Evolutionary conservation across 2,329 filamentous ascomycete species (phyloP).

Genomic region (Apiospora malaysiana): DNA sequence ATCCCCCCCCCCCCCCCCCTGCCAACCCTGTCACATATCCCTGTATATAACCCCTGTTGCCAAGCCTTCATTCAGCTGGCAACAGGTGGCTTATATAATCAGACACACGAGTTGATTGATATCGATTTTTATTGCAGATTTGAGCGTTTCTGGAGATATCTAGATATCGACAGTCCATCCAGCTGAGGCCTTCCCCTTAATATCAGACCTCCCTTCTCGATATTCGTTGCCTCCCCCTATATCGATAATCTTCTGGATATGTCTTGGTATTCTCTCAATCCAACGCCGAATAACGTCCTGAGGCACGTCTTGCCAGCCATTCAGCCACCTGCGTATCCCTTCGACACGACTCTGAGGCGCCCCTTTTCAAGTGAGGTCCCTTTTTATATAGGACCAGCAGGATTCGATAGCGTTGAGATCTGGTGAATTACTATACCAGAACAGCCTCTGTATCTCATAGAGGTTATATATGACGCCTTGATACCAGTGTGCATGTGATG

Average conservation of each 20-base stretch:
- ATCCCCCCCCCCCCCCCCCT: too few species aligned
- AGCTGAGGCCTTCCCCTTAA: neutral
- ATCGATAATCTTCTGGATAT: constrained; percentile 1
- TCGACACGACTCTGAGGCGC: neutral
- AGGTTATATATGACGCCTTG: neutral
- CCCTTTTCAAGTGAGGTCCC: neutral
- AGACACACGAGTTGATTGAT: too few species aligned
- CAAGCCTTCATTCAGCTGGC: too few species aligned
- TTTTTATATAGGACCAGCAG: neutral
- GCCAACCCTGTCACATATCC: too few species aligned
- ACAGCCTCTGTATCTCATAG: neutral
- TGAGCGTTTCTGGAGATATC: neutral
- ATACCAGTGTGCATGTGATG: neutral
- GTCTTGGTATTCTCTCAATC: neutral
- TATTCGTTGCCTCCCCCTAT: neutral
- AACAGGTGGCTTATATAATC: too few species aligned
- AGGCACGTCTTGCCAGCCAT: neutral
- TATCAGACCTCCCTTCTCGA: neutral
- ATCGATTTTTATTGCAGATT: too few species aligned
- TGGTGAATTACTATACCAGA: neutral
- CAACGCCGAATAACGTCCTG: neutral
- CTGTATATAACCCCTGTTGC: too few species aligned
- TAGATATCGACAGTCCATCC: neutral
- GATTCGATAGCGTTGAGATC: neutral
- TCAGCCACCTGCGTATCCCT: neutral